phyloP scores from a whole-genome alignment of 192 early-diverging fungal species.

The Radiomyces spectabilis region DNA sequence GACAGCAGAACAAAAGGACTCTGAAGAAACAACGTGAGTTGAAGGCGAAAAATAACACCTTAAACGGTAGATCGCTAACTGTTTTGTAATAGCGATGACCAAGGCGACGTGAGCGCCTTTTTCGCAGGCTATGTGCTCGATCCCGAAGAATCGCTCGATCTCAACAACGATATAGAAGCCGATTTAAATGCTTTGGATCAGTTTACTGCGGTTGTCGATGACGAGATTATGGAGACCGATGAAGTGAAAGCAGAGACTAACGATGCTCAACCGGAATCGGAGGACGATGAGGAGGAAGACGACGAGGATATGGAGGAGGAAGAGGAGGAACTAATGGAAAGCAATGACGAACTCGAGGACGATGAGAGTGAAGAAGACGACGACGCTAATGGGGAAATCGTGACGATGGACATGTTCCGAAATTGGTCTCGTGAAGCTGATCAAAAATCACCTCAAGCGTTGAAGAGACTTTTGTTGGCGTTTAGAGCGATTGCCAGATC shows the following conservation, averaged over 20 bases:
- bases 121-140: conserved; percentile 11
- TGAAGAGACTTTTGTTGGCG: conserved; percentile 74
- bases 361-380: conserved; percentile 29
- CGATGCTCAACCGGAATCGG: no score
- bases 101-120: conserved; percentile 6
- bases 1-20: conserved; percentile 2
- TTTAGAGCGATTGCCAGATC: conserved; percentile 75
- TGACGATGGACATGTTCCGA: conserved; percentile 54
- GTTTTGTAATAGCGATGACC: neutral
- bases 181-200: no score
- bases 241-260: no score
- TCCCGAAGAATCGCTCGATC: conserved; percentile 14
- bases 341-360: conserved; percentile 19
- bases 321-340: conserved; percentile 10
- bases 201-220: neutral
- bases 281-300: conserved; percentile 25
- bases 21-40: no score
- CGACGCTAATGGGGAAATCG: conserved; percentile 17
- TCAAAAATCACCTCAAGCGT: conserved; percentile 58
- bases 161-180: no score
- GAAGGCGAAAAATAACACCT: no score
- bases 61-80: no score
- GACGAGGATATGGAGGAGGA: conserved; percentile 16
- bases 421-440: conserved; percentile 44
- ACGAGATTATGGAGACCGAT: no score